These are phyloP conservation scores for Populus pruinosa DNA, from an alignment of 345 rosid genomes.

Conservation along the genomic window DNA sequence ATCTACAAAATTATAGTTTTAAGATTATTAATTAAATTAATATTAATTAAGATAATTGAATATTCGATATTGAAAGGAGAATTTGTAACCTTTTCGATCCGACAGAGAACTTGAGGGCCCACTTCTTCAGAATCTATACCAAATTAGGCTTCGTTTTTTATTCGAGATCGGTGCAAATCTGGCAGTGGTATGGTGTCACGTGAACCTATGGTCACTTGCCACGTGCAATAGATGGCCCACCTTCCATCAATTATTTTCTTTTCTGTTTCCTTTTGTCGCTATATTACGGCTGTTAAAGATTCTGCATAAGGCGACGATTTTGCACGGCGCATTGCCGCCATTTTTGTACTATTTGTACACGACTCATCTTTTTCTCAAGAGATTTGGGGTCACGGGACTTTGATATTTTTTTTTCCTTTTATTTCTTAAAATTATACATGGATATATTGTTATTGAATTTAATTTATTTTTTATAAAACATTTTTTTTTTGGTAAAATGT, in stretches of 20 bases:
- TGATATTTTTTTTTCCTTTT: no score
- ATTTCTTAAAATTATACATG: no score
- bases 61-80: neutral
- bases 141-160: no score
- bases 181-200: neutral
- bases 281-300: no score
- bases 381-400: no score
- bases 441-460: no score
- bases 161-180: neutral
- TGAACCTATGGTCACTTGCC: conserved; percentile 7
- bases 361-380: no score
- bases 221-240: neutral
- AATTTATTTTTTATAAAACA: no score
- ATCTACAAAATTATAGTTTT: neutral
- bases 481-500: no score
- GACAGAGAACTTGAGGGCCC: neutral
- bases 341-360: no score
- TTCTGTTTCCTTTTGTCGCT: neutral
- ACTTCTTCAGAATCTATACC: neutral
- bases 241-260: neutral
- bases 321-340: no score
- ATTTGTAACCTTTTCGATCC: neutral
- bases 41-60: neutral
- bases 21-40: neutral
- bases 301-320: no score